A percentile compares a stretch with the other conserved stretches of the same genome.
Evolutionary conservation across 495 filamentous ascomycete species (phyloP).

Genomic region (Choiromyces venosus): DNA sequence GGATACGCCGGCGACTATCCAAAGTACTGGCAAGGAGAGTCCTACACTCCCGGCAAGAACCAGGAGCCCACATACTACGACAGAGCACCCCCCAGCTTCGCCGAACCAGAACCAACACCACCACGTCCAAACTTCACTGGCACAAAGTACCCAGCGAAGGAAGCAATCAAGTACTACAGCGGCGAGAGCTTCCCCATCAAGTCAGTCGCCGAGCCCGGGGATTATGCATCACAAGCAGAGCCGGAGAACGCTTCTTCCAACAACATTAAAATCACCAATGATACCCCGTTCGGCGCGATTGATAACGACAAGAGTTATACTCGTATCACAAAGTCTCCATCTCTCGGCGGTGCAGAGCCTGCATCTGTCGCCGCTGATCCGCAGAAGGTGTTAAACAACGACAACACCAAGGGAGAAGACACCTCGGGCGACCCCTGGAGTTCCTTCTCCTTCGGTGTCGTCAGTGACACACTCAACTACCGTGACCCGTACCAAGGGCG

Average conservation of each 20-base stretch:
- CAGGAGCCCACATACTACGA: conserved; percentile 14
- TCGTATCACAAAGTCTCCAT: conserved; percentile 23
- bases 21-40: conserved; percentile 40
- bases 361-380: neutral
- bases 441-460: conserved; percentile 37
- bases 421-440: conserved; percentile 34
- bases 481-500: conserved; percentile 30
- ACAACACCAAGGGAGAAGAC: conserved; percentile 43
- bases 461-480: conserved; percentile 32
- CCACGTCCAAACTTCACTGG: conserved; percentile 21
- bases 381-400: conserved; percentile 23
- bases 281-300: conserved; percentile 10
- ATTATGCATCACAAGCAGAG: neutral
- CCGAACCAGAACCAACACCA: neutral
- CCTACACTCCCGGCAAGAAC: conserved; percentile 12
- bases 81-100: neutral
- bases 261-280: conserved; percentile 32
- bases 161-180: conserved; percentile 31
- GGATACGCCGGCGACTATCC: conserved; percentile 37
- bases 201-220: neutral
- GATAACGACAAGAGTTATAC: conserved; percentile 29
- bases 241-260: neutral
- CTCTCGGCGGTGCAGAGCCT: conserved; percentile 7
- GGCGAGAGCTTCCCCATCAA: conserved; percentile 16
- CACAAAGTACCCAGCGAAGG: conserved; percentile 25